Percentiles rank a stretch among this genome's conserved stretches.
Evolutionary conservation across 148 eudicot genomes (phyloP).

Genomic region (Chenopodium suecicum): DNA sequence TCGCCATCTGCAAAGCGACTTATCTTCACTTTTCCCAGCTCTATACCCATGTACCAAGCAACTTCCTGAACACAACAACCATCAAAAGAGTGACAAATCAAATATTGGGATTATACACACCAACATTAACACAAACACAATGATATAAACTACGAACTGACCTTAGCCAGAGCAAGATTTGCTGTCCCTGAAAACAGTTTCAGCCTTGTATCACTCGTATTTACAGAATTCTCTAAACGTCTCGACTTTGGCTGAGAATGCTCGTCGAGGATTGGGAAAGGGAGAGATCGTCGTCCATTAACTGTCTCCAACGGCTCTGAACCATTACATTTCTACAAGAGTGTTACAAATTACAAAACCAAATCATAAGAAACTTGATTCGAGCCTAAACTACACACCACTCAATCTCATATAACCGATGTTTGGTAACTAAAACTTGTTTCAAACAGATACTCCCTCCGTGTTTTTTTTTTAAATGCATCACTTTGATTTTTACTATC

Average conservation of each 20-base stretch:
- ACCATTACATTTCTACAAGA: constrained; percentile 60
- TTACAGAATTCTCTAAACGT: constrained; percentile 52
- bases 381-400: no score
- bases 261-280: constrained; percentile 58
- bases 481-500: no score
- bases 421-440: no score
- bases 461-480: no score
- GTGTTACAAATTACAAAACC: not conserved
- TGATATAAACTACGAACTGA: constrained; percentile 17
- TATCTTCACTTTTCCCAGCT: constrained; percentile 66
- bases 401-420: no score
- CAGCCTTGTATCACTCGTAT: constrained; percentile 48
- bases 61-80: constrained; percentile 55
- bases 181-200: constrained; percentile 89
- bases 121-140: not conserved
- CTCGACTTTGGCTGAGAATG: constrained; percentile 57
- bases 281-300: constrained; percentile 72
- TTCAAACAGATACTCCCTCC: no score
- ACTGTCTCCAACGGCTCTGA: constrained; percentile 36
- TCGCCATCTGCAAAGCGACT: constrained; percentile 97
- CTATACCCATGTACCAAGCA: constrained; percentile 88
- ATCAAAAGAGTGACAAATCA: not conserved
- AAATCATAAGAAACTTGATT: no score
- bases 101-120: not conserved
- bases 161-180: constrained; percentile 88